Conservation (phyloP, 1,284 basidiomycete species). For the Austroboletus niveus region DNA sequence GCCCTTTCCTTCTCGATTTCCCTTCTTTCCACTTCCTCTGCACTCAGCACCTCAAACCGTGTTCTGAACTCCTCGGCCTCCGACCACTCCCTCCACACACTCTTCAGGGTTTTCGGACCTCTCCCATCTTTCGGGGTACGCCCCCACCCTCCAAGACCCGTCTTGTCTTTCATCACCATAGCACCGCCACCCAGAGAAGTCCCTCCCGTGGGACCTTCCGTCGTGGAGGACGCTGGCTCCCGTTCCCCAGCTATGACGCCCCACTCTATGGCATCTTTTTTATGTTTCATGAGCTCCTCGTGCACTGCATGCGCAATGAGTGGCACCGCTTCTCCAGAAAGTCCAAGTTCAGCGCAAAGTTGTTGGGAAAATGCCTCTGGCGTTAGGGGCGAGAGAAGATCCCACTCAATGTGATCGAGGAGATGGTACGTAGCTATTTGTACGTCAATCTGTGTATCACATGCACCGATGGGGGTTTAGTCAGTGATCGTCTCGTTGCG, state of each 20-base stretch:
- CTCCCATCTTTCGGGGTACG: constrained; percentile 66
- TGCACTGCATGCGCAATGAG: constrained; percentile 91
- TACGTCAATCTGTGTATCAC: constrained; percentile 81
- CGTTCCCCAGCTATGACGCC: constrained; percentile 74
- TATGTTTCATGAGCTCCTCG: constrained; percentile 93
- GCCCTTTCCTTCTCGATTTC: constrained; percentile 84
- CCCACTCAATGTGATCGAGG: constrained; percentile 97
- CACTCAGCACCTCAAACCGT: constrained; percentile 80
- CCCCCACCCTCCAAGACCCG: constrained; percentile 70
- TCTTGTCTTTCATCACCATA: constrained; percentile 69
- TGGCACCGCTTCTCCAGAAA: constrained; percentile 85
- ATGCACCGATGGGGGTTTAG: constrained; percentile 8
- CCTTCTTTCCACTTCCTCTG: constrained; percentile 88
- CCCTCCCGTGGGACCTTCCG: constrained; percentile 21
- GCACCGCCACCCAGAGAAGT: constrained; percentile 16
- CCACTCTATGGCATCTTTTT: constrained; percentile 92
- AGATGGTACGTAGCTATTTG: constrained; percentile 92
- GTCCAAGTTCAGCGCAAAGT: constrained; percentile 84
- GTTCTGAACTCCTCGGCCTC: constrained; percentile 92
- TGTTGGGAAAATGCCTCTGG: constrained; percentile 83
- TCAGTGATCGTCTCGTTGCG: constrained; percentile 15
- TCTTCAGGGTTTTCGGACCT: constrained; percentile 80
- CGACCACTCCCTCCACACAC: constrained; percentile 94
- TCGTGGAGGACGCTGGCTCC: constrained; percentile 20
- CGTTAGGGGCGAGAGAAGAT: constrained; percentile 88